A percentile compares a stretch with the other conserved stretches of the same genome.
These are phyloP conservation scores for Pseudoturritis turrita DNA, from an alignment of 345 rosid genomes.

Conservation along the genomic window DNA sequence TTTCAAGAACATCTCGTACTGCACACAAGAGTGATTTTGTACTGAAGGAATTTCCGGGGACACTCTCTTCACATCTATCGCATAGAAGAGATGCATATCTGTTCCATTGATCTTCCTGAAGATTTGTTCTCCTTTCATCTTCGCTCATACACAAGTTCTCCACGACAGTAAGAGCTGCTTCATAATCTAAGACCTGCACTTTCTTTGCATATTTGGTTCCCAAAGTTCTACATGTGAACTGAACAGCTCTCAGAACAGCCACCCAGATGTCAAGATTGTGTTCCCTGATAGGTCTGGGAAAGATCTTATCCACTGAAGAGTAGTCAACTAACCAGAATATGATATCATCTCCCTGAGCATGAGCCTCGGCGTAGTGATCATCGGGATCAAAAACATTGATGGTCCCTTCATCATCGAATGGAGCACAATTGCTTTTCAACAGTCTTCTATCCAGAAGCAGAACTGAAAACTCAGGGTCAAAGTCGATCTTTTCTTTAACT, in stretches of 20 bases:
- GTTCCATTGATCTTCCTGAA: background rate
- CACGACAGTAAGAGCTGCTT: background rate
- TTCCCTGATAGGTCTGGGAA: constrained; percentile 1
- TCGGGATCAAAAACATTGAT: background rate
- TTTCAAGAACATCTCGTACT: background rate
- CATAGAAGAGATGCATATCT: constrained; percentile 8
- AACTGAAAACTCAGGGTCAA: background rate
- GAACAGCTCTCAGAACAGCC: constrained; percentile 13
- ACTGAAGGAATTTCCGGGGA: background rate
- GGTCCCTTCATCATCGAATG: background rate
- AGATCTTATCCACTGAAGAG: background rate
- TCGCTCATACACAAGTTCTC: background rate
- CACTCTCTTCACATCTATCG: background rate
- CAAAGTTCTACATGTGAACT: background rate
- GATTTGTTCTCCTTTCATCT: background rate
- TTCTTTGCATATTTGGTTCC: constrained; percentile 1
- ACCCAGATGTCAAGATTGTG: background rate
- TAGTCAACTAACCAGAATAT: constrained; percentile 11
- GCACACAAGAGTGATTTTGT: background rate
- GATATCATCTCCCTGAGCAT: constrained; percentile 14
- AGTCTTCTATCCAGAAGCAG: constrained; percentile 23
- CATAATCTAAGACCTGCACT: background rate
- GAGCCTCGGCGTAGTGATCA: constrained; percentile 6
- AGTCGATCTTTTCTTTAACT: constrained; percentile 11
- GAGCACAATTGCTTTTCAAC: background rate